phyloP scores from a whole-genome alignment of 306 rosid genomes.

The Purshia tridentata region DNA sequence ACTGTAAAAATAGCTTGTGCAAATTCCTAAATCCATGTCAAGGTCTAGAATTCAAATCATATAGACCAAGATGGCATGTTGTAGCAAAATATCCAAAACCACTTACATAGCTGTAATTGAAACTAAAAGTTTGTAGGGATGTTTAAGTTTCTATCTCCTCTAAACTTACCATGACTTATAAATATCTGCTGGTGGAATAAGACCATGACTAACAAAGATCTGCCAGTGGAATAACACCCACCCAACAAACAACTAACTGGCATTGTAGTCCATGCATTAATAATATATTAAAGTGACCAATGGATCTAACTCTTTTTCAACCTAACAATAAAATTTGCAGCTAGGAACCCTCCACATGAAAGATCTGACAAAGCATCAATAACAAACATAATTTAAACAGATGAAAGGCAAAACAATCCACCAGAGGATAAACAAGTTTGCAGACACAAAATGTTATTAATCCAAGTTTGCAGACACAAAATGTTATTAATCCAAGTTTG shows the following conservation, averaged over 20 bases:
- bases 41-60: neutral
- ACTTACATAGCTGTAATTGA: neutral
- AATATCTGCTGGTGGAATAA: neutral
- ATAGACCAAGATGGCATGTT: neutral
- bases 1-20: neutral
- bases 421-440: neutral
- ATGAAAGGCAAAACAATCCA: slow-evolving; percentile 22
- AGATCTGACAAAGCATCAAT: slow-evolving; percentile 16
- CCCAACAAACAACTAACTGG: too few species aligned
- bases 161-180: neutral
- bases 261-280: neutral
- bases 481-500: slow-evolving; percentile 10
- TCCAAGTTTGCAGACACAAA: too few species aligned
- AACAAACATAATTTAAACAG: slow-evolving; percentile 14
- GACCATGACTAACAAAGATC: neutral
- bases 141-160: neutral
- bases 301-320: neutral
- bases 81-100: neutral
- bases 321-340: slow-evolving; percentile 10
- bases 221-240: neutral
- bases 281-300: neutral
- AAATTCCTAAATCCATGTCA: neutral
- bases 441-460: slow-evolving; percentile 18
- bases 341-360: slow-evolving; percentile 18
- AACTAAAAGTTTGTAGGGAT: neutral